phyloP scores from a whole-genome alignment of 257 asterid genomes.

The Rauvolfia tetraphylla region DNA sequence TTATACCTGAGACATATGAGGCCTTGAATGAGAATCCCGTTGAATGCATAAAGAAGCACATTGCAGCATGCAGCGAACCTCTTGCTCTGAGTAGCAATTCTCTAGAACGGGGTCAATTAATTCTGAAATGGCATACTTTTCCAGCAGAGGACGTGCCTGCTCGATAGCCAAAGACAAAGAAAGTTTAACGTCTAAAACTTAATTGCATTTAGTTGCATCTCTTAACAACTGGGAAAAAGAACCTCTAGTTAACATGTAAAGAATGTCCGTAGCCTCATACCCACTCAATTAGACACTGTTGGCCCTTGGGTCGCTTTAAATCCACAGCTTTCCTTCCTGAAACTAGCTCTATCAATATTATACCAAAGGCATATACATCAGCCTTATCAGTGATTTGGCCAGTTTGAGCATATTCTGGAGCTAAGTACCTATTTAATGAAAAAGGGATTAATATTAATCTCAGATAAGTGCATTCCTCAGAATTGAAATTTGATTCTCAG shows the following conservation, averaged over 20 bases:
- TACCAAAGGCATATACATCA: constrained; percentile 79
- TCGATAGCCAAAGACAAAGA: constrained; percentile 9
- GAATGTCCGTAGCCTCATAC: constrained; percentile 28
- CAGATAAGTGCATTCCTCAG: neutral
- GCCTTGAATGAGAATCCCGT: constrained; percentile 63
- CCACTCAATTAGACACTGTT: constrained; percentile 83
- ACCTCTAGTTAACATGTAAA: neutral
- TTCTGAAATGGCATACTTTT: constrained; percentile 37
- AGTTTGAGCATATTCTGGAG: constrained; percentile 88
- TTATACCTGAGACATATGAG: constrained; percentile 85
- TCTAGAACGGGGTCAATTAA: constrained; percentile 60
- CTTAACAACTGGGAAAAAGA: neutral
- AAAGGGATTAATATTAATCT: neutral
- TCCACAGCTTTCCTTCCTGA: constrained; percentile 88
- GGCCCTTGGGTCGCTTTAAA: constrained; percentile 68
- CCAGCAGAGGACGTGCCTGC: constrained; percentile 79
- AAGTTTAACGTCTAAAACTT: too few relatives aligned
- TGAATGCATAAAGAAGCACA: constrained; percentile 69
- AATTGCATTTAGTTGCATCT: neutral
- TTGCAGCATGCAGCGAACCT: constrained; percentile 51
- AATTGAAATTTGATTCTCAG: neutral
- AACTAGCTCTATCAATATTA: constrained; percentile 68
- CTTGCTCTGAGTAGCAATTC: constrained; percentile 47
- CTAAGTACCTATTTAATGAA: constrained; percentile 43
- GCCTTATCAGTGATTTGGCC: constrained; percentile 82